Base-by-base conservation (phyloP, 495 filamentous ascomycete species). In the Cenococcum geophilum region DNA sequence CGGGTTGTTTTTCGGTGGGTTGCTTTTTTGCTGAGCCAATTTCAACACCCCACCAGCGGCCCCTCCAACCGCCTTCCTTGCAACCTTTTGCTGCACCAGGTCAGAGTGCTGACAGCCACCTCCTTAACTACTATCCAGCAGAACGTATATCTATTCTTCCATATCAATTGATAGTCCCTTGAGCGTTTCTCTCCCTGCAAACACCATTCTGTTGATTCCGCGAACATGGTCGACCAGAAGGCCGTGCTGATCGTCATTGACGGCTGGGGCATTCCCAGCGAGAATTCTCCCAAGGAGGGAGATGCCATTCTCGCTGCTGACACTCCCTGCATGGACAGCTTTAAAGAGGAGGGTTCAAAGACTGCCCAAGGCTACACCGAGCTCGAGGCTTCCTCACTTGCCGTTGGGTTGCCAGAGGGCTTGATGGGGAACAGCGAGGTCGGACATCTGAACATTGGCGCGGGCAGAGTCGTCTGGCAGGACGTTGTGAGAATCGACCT, bases 341-440 rank as follows among this genome's bases (percentile, higher is more conserved):
- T 95, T 71, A 76, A 77, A 47, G 76, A 79, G 47, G 63, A 75
- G 63, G 79, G 77, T 66, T 83, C 82, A 52, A 85, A 85, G 73
- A 86, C 82, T 22, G 78, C 86, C 11, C 84, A 89, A 68, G 89
- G 89, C 36, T 95, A 84, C 73, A 86, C 90, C 63, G 85, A 91
- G 74, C 85, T 98, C 60, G 93, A 97, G 62, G 93, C 93, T 52
- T 97, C 92, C 9, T 97, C 95, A 1, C 83, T 96, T 20, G 95
- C 93, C 35, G 93, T 98, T 47, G 93, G 93, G 47, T 80, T 98
- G 48, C 93, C 93, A 20, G 92, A 98, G 72, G 93, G 93, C 42
- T 79, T 98, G 61, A 98, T 98, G 93, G 93, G 93, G 37, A 98
- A 98, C 78, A 93, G 89, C 72, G 93, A 98, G 75, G 93, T 98